Base-by-base conservation (phyloP, 345 rosid species). In the Citrus mangshanensis region DNA sequence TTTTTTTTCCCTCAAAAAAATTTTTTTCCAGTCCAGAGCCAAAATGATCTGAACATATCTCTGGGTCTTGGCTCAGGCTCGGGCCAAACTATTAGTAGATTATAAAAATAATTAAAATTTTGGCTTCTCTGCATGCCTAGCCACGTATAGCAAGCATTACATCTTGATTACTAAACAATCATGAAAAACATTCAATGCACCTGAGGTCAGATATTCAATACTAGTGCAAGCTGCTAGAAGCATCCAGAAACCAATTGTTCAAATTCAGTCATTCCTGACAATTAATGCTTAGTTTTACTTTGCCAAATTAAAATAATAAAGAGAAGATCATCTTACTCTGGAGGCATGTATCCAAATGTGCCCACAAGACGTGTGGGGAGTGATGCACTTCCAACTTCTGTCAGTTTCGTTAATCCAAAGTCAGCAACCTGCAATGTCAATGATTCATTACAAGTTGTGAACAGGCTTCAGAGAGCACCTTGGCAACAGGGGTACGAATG, bases 341-440 rank as follows among this genome's bases (percentile, higher is more conserved):
- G 99, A 27, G 99, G 93, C 99, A 96, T 96, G 84, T 96, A 96
- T 84, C 99, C 99, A 85, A 96, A 96, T 69, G 99, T 96, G 35
- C 99, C 98, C 84, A 93, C 95, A 56, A 95, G 95, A 73, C 93
- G 90, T 25, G 97, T 88, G 27, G 83, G 91, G 16, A 89, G 85
- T 1, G 94, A 88, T 64, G 87, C 13, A 78, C 92, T 82, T 81
- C 95, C 99, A n/a, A 90, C 93, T 83, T 94, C 95, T 42, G 95
- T 91, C 72, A 96, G 87, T 77, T 93, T 96, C 38, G 99, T 85
- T 79, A 96, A 89, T 49, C 99, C 98, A 80, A 96, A 96, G 90
- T 91, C 99, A 21, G 99, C 99, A 30, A 95, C 98, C 98, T 95
- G 90, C 71, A 77, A 37, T 8, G 70, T 24, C 19, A 76, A 61